phyloP scores from a whole-genome alignment of 2,329 filamentous ascomycete species.

The Berkeleyomyces basicola region DNA sequence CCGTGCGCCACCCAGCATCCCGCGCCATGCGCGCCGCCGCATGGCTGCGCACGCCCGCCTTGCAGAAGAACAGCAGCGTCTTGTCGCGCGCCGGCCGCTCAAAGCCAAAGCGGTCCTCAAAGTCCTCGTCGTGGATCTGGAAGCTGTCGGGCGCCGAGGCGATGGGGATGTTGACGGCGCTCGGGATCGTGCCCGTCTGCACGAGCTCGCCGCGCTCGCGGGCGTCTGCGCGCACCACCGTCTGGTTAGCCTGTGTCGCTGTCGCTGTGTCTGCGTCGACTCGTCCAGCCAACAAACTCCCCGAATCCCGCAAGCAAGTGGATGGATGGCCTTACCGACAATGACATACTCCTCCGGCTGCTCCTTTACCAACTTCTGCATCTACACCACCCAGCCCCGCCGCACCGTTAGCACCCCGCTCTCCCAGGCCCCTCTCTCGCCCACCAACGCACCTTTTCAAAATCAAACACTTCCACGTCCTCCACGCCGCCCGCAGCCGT shows the following conservation, averaged over 20 bases:
- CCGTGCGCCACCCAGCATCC: constrained; percentile 60
- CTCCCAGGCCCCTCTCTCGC: background rate
- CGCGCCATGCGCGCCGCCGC: constrained; percentile 62
- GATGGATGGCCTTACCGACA: constrained; percentile 7
- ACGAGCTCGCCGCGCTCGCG: constrained; percentile 55
- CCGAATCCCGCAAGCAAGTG: background rate
- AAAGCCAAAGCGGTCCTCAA: constrained; percentile 68
- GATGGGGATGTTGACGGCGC: constrained; percentile 69
- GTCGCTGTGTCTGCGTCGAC: no score
- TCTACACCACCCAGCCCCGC: background rate
- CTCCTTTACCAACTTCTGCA: constrained; percentile 5
- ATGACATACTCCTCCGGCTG: constrained; percentile 10
- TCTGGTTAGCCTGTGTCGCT: background rate
- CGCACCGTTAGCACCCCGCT: background rate
- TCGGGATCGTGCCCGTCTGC: constrained; percentile 56
- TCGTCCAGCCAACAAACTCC: no score
- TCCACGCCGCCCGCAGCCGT: background rate
- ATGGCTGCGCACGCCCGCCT: constrained; percentile 67
- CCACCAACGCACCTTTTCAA: constrained; percentile 6
- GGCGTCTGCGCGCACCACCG: constrained; percentile 33
- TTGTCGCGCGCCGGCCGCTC: constrained; percentile 41
- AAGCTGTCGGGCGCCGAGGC: constrained; percentile 61
- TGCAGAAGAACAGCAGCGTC: constrained; percentile 77
- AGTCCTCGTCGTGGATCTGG: constrained; percentile 60
- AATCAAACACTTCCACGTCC: constrained; percentile 9